Evolutionary conservation across 177 flowering plant genomes (phyloP).

Genomic region (Telopea speciosissima): DNA sequence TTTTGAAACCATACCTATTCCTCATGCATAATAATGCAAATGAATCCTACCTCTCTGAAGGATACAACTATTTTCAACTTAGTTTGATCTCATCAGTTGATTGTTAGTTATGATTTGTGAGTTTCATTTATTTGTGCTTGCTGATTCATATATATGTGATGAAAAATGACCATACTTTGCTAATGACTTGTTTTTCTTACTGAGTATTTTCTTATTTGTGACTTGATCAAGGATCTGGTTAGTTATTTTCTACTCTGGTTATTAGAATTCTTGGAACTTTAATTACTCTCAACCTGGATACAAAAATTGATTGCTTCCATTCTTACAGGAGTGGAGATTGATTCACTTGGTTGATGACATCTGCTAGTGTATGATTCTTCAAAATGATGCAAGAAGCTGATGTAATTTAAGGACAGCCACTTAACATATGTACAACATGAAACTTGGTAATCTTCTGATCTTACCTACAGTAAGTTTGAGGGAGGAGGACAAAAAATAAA

Average conservation of each 20-base stretch:
- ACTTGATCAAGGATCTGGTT: neutral
- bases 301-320: neutral
- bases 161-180: neutral
- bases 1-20: no score
- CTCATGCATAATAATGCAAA: no score
- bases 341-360: neutral
- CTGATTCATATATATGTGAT: neutral
- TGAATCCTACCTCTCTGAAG: no score
- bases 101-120: neutral
- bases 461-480: neutral
- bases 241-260: neutral
- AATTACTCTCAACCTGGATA: neutral
- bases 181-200: conserved; percentile 1
- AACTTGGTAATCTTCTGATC: conserved; percentile 12
- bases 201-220: neutral
- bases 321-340: conserved; percentile 6
- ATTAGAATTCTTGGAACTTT: neutral
- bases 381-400: neutral
- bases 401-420: neutral
- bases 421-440: conserved; percentile 7
- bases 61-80: neutral
- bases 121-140: neutral
- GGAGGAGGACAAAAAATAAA: neutral
- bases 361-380: neutral
- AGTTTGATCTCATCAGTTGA: neutral